Evolutionary conservation across 1,284 basidiomycete genomes (phyloP), one percentile per base, ranked within the genome.

Genomic region (Austroboletus olivaceoglutinosus): DNA sequence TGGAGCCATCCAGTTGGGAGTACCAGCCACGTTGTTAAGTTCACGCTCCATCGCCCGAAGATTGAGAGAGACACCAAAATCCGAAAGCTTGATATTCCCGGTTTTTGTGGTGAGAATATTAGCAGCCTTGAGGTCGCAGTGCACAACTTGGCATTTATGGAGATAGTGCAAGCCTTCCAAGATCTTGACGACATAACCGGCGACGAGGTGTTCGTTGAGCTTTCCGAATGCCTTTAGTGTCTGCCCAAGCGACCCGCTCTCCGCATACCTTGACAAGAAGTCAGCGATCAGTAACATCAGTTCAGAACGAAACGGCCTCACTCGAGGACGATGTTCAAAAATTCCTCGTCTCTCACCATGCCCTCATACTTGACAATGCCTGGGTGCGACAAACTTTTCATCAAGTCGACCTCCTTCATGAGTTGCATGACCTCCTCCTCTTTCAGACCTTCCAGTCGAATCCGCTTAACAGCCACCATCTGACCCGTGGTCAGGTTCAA

Each of bases 1-100:
- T 2, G 95, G 94, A 4, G 94, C 93, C 93, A 98, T 98, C 94
- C 94, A 98, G 63, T 98, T 96, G 4, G 94, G 94, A 6, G 94
- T 98, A 12, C 94, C 95, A 6, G 92, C 91, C 12, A 95, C 89
- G 60, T 89, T 84, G 67, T 92, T 89, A 63, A 84, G 84, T 69
- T 93, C 91, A 43, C 89, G 77, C 59, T 94, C 93, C 77, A 98
- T 86, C 0, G 95, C 96, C 60, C 96, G 91, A 71, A 99, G 87
- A 56, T 97, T 98, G 46, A 98, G 89, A n/a, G 95, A 98, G 13
- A 99, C 91, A 53, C 96, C 96, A 71, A 99, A 98, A 71, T 99
- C 96, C 30, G 96, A 95, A 12, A 99, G 80, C 73, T 99, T 99
- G 70, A 98, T 91, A 68, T 99, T 98, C 30, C 96, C 96, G 51